Percentiles rank a stretch among this genome's conserved stretches.
phyloP scores from a whole-genome alignment of 495 filamentous ascomycete species.

The Penicilliopsis zonata region DNA sequence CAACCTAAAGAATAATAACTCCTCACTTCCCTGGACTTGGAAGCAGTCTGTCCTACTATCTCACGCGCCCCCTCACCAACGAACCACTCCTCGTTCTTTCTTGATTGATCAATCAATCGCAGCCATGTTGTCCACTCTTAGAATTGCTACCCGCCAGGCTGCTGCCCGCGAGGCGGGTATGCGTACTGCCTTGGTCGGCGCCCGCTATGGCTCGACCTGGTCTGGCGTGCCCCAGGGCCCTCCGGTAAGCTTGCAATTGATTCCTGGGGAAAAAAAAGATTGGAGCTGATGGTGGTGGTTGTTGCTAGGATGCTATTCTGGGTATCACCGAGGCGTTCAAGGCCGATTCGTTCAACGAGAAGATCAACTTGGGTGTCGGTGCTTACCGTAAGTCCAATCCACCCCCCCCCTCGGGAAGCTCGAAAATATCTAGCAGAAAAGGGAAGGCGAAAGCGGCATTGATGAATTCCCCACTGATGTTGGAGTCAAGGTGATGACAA shows the following conservation, averaged over 20 bases:
- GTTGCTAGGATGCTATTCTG: conserved; percentile 63
- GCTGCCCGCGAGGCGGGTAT: conserved; percentile 32
- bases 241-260: conserved; percentile 53
- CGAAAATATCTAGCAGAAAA: too few species aligned
- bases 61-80: neutral
- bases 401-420: too few species aligned
- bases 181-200: conserved; percentile 37
- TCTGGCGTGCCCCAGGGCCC: conserved; percentile 83
- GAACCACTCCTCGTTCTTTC: too few species aligned
- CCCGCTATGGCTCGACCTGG: conserved; percentile 72
- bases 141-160: conserved; percentile 44
- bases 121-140: conserved; percentile 45
- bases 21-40: conserved; percentile 1
- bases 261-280: too few species aligned
- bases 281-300: too few species aligned
- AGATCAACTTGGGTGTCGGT: conserved; percentile 87
- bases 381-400: conserved; percentile 44
- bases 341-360: conserved; percentile 78
- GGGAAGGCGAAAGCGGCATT: conserved; percentile 9
- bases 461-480: too few species aligned
- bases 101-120: conserved; percentile 4
- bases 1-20: too few species aligned
- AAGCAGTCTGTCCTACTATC: conserved; percentile 6
- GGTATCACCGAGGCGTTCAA: conserved; percentile 99
- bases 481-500: conserved; percentile 63